Evolutionary conservation across 768 basidiomycete species (phyloP).

Genomic region (Leccinum rimulosum): DNA sequence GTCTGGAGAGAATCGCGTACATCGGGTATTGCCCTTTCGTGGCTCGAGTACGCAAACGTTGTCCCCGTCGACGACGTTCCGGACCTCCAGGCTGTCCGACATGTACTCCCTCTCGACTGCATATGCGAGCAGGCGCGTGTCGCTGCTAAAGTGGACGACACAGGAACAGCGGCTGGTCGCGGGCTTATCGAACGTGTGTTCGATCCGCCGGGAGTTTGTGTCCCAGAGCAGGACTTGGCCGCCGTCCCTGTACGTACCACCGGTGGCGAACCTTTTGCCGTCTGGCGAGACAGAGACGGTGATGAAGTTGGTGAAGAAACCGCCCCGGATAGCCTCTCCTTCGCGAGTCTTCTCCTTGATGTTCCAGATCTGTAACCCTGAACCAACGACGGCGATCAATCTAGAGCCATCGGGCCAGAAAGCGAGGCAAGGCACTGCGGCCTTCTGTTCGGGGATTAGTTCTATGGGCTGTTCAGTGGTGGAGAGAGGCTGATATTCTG

Average conservation of each 20-base stretch:
- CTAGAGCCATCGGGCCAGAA: constrained; percentile 27
- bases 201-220: constrained; percentile 19
- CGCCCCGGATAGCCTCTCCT: constrained; percentile 21
- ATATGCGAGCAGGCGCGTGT: constrained; percentile 18
- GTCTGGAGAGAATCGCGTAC: constrained; percentile 26
- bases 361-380: constrained; percentile 27
- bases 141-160: constrained; percentile 24
- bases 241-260: constrained; percentile 24
- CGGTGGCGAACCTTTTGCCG: constrained; percentile 24
- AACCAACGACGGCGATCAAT: constrained; percentile 25
- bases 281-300: constrained; percentile 24
- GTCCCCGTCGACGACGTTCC: constrained; percentile 11
- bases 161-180: constrained; percentile 21
- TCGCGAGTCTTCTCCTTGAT: constrained; percentile 19
- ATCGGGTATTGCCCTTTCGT: constrained; percentile 23
- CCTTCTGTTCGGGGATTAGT: constrained; percentile 19
- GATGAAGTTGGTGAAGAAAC: constrained; percentile 28
- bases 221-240: constrained; percentile 26
- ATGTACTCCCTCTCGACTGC: constrained; percentile 27
- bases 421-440: constrained; percentile 17
- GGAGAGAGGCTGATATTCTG: neutral
- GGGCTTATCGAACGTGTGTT: constrained; percentile 24
- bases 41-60: constrained; percentile 19
- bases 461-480: constrained; percentile 10
- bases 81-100: constrained; percentile 22